Percentiles rank a stretch among this genome's conserved stretches.
phyloP scores from a whole-genome alignment of 768 basidiomycete genomes.

The Dendrothele bispora region DNA sequence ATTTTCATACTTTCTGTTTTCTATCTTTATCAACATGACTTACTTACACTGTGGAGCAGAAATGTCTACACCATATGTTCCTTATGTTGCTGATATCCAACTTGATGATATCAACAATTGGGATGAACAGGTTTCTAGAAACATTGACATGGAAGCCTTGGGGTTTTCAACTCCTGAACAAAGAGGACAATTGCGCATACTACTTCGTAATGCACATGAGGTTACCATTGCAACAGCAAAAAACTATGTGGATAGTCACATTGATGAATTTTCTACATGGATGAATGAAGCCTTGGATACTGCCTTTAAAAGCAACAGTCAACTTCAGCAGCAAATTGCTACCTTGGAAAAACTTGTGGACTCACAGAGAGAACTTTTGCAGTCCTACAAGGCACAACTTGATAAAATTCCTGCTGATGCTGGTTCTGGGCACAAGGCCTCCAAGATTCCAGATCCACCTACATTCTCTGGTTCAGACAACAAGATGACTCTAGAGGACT shows the following conservation, averaged over 20 bases:
- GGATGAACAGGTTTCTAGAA: background rate
- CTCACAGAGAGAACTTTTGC: background rate
- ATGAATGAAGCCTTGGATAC: constrained; percentile 1
- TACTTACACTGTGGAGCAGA: too few relatives aligned
- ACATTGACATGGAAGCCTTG: background rate
- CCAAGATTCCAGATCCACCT: background rate
- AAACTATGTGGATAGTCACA: background rate
- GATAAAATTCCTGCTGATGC: background rate
- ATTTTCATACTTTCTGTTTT: too few relatives aligned
- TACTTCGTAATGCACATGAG: constrained; percentile 1
- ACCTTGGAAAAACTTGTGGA: background rate
- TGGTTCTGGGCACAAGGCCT: too few relatives aligned
- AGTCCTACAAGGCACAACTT: background rate
- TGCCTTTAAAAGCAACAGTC: background rate
- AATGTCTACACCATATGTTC: constrained; percentile 1
- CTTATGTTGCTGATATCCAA: background rate
- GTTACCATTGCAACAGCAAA: background rate
- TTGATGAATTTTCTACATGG: background rate
- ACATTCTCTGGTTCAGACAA: background rate
- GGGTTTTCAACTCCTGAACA: background rate
- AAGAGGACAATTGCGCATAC: background rate
- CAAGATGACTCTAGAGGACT: constrained; percentile 1
- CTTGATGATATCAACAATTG: background rate
- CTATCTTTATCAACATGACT: too few relatives aligned
- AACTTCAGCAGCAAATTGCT: background rate